Conservation (phyloP, 352 stramenopile genomes). For the Phytophthora boehmeriae region DNA sequence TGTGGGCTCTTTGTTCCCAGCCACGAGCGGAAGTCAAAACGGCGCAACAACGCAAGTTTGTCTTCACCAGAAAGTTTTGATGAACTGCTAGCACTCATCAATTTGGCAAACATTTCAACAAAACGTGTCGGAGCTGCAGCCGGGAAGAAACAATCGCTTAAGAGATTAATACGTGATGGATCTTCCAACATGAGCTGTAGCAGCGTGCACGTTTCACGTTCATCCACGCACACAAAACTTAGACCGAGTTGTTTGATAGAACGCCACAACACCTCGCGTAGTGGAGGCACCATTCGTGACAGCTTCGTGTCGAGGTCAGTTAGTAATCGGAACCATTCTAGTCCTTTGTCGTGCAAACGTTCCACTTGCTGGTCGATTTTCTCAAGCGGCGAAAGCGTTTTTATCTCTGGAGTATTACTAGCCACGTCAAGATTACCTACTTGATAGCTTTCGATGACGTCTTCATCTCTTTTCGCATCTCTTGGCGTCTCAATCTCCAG, state of each 20-base stretch:
- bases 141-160: slow-evolving; percentile 86
- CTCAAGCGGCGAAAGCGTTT: slow-evolving; percentile 16
- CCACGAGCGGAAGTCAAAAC: slow-evolving; percentile 84
- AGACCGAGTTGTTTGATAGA: slow-evolving; percentile 84
- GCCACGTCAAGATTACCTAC: slow-evolving; percentile 16
- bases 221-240: slow-evolving; percentile 82
- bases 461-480: slow-evolving; percentile 1
- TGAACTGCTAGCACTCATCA: slow-evolving; percentile 78
- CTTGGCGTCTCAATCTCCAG: slow-evolving; percentile 22
- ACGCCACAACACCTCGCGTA: slow-evolving; percentile 84
- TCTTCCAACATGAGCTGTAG: slow-evolving; percentile 88
- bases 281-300: slow-evolving; percentile 76
- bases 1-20: slow-evolving; percentile 56
- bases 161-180: slow-evolving; percentile 73
- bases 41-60: slow-evolving; percentile 68
- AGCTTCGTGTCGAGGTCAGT: slow-evolving; percentile 84
- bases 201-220: slow-evolving; percentile 80
- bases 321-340: slow-evolving; percentile 85
- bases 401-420: not conserved
- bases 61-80: slow-evolving; percentile 74
- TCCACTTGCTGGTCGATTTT: slow-evolving; percentile 46
- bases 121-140: slow-evolving; percentile 73
- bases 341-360: slow-evolving; percentile 69
- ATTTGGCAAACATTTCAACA: slow-evolving; percentile 88
- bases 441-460: slow-evolving; percentile 7